These are phyloP conservation scores for Xylona heveae DNA, from an alignment of 495 filamentous ascomycete genomes.

Conservation along the genomic window DNA sequence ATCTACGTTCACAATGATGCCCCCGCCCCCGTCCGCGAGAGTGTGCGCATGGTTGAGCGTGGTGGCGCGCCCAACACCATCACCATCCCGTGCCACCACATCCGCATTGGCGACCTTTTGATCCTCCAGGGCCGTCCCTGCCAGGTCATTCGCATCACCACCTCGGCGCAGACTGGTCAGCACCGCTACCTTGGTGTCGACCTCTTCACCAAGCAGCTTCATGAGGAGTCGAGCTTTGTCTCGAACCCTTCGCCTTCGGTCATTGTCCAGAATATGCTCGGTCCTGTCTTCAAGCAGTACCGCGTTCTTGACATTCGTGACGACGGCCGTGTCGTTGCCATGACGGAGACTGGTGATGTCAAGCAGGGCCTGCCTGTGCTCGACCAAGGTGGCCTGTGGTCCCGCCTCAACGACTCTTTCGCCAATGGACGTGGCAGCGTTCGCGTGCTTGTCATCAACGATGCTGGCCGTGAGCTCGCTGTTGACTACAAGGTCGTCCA, in stretches of 20 bases:
- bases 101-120: conserved; percentile 94
- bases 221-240: conserved; percentile 96
- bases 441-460: conserved; percentile 87
- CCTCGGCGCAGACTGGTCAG: conserved; percentile 93
- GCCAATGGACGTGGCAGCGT: conserved; percentile 81
- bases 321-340: conserved; percentile 54
- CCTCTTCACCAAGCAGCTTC: conserved; percentile 98
- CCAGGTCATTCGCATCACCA: conserved; percentile 99
- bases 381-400: conserved; percentile 75
- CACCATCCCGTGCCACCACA: conserved; percentile 97
- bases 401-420: conserved; percentile 66
- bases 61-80: conserved; percentile 56
- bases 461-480: conserved; percentile 81
- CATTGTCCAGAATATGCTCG: conserved; percentile 97
- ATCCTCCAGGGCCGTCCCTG: conserved; percentile 98
- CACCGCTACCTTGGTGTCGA: conserved; percentile 99
- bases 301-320: conserved; percentile 95
- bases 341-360: conserved; percentile 84
- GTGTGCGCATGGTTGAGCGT: conserved; percentile 31
- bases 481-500: conserved; percentile 99
- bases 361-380: conserved; percentile 90
- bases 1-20: conserved; percentile 25
- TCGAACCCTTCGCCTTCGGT: conserved; percentile 91
- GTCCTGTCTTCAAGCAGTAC: conserved; percentile 99
- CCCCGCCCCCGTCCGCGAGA: conserved; percentile 26